Base-by-base conservation (phyloP, 2,329 filamentous ascomycete species). In the Aspergillus sp. region DNA sequence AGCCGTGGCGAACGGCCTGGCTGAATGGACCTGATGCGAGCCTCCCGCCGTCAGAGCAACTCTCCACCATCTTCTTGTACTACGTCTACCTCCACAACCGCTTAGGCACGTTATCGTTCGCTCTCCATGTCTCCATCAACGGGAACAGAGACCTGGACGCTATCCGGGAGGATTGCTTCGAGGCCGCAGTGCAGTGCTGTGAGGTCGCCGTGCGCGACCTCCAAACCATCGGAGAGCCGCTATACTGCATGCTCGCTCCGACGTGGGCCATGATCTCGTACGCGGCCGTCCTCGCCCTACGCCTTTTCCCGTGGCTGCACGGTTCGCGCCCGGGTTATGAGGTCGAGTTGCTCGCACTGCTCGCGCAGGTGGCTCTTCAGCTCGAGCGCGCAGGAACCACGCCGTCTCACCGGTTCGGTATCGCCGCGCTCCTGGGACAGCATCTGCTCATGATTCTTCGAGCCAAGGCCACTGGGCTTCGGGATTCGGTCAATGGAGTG, bases 221-320 rank as follows among this genome's bases (percentile, higher is more conserved):
- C n/a, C 25, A 58, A 7, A 44, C 19, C 1, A 54, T 66, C 2
- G 65, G 63, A 5, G 65, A 67, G 25, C 59, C 63, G 17, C 36
- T 68, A 11, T 69, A 68, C 41, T 63, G 59, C 20, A 67, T 69
- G 64, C 48, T 69, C 17, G 59, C 65, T n/a, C 66, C 66, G 0
- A 69, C 64, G 0, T 68, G 66, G 66, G 65, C 65, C 1, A 69
- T 69, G 65, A 64, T 67, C 29, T 60, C 64, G 0, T 68, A 68
- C 31, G 60, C 65, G 0, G 64, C 62, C 0, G 62, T 68, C 11
- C 52, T 68, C 2, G 54, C 65, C 1, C 42, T 69, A 2, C 59
- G 61, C 46, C 23, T 68, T 2, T 67, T 67, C 9, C 64, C 63
- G 0, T 21, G 38, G 3, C 16, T 66, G 13, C 57, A 66, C 36